These are phyloP conservation scores for Boletus sp. DNA, from an alignment of 1,284 basidiomycete genomes.

Conservation along the genomic window DNA sequence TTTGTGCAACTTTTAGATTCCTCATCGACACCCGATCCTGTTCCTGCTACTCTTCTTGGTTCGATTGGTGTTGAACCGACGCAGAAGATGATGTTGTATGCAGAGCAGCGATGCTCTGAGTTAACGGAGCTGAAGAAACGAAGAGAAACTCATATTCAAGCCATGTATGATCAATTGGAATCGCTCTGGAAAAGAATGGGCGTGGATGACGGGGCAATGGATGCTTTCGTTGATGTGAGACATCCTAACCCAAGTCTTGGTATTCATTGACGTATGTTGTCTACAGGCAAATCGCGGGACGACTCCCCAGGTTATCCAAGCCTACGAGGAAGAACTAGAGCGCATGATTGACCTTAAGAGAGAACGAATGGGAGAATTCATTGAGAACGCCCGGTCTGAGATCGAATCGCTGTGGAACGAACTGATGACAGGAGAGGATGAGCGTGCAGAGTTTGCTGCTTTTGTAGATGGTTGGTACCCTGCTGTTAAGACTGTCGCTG, in stretches of 20 bases:
- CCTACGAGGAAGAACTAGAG: conserved; percentile 88
- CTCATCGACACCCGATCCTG: conserved; percentile 38
- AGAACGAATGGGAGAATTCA: conserved; percentile 84
- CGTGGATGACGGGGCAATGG: conserved; percentile 68
- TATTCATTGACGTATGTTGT: not conserved
- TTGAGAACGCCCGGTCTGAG: conserved; percentile 78
- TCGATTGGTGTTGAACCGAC: conserved; percentile 64
- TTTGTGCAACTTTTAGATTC: conserved; percentile 64
- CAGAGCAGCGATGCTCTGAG: conserved; percentile 49
- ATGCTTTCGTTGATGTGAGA: conserved; percentile 72
- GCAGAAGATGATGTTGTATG: conserved; percentile 60
- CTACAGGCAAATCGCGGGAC: conserved; percentile 58
- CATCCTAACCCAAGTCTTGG: too few relatives aligned
- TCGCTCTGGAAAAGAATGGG: conserved; percentile 77
- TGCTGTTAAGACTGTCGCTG: not conserved
- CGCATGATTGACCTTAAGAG: conserved; percentile 87
- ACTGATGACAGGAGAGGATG: conserved; percentile 80
- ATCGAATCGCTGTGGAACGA: conserved; percentile 84
- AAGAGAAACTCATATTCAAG: conserved; percentile 75
- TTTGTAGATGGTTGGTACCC: conserved; percentile 69
- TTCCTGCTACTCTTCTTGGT: conserved; percentile 39
- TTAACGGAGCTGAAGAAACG: conserved; percentile 66
- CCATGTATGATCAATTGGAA: conserved; percentile 83
- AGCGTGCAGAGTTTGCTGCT: conserved; percentile 75
- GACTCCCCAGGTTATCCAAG: conserved; percentile 65